phyloP scores from a whole-genome alignment of 345 rosid species.

The Hirschfeldia incana region DNA sequence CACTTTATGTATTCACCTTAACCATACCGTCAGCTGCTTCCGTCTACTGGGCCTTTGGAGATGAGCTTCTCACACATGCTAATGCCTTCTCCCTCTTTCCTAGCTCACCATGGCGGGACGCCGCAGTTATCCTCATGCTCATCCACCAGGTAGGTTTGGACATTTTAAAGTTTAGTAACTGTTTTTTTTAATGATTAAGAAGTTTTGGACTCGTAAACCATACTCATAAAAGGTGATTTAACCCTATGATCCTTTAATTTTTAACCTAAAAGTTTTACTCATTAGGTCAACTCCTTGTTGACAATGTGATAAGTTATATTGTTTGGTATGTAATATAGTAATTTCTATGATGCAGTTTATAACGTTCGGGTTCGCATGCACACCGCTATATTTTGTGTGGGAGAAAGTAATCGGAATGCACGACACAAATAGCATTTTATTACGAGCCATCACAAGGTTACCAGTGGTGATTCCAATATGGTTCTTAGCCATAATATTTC shows the following conservation, averaged over 20 bases:
- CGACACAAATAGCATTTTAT: conserved; percentile 66
- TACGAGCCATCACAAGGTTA: conserved; percentile 50
- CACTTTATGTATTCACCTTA: conserved; percentile 6
- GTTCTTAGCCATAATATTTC: conserved; percentile 1
- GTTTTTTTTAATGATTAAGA: background rate
- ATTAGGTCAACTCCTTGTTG: background rate
- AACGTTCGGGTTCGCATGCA: conserved; percentile 83
- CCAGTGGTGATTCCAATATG: background rate
- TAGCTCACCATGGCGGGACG: background rate
- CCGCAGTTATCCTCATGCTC: conserved; percentile 9
- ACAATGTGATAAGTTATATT: background rate
- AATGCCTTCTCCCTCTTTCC: conserved; percentile 8
- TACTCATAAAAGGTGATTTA: background rate
- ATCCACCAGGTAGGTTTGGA: background rate
- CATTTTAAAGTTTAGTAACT: background rate
- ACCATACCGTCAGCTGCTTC: background rate
- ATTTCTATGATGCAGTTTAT: conserved; percentile 53
- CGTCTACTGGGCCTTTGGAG: conserved; percentile 10
- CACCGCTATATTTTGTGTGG: conserved; percentile 73
- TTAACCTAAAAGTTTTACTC: background rate
- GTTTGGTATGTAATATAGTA: background rate
- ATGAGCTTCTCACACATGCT: conserved; percentile 12
- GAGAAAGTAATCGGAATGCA: conserved; percentile 63
- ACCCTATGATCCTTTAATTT: background rate
- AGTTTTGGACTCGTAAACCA: background rate